Base-by-base conservation (phyloP, 345 rosid genomes). In the Cardamine chenopodiifolia region DNA sequence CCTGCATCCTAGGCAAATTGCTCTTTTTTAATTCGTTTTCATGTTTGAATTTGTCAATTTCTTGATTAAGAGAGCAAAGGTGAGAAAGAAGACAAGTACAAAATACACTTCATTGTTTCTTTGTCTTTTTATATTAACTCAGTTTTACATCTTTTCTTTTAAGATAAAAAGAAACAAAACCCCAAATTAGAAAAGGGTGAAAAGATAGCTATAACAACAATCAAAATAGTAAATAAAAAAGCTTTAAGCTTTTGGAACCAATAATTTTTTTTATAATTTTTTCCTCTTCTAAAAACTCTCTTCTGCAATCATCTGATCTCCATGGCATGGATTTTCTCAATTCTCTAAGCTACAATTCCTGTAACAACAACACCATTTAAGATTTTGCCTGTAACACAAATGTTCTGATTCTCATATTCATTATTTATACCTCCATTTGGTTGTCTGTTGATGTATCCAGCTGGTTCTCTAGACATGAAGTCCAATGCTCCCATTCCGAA, bases 271-370 rank as follows among this genome's bases (percentile, higher is more conserved):
- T 54, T 25, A 7, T 15, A 39, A 29, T 1, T 18, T 70, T 63
- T 76, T 32, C 80, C 66, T 77, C 80, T 55, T 77, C 80, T 77
- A 77, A 77, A 76, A 70, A 63, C 71, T 70, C 70, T 75, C 57
- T 62, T 45, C 59, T 77, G 80, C 64, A 68, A 71, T 68, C 70
- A 68, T 42, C 69, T 76, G 80, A 62, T 76, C 66, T 62, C 66
- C 70, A 63, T 35, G 53, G 80, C 45, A 69, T 69, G 35, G 22
- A 76, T 28, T 45, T 25, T 70, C 61, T 26, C 80, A 77, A 12
- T 63, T 77, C 71, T 47, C 80, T 77, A 77, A 77, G 80, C 80
- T 77, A 75, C 80, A 77, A 77, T 77, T 34, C 80, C 80, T 77
- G 61, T 17, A 17, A 45, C 60, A 70, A 19, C 44, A 63, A 15